Percentiles rank a stretch among this genome's conserved stretches.
These are phyloP conservation scores for Nannochloropsis gaditana DNA, from an alignment of 108 stramenopile species.

Conservation along the genomic window DNA sequence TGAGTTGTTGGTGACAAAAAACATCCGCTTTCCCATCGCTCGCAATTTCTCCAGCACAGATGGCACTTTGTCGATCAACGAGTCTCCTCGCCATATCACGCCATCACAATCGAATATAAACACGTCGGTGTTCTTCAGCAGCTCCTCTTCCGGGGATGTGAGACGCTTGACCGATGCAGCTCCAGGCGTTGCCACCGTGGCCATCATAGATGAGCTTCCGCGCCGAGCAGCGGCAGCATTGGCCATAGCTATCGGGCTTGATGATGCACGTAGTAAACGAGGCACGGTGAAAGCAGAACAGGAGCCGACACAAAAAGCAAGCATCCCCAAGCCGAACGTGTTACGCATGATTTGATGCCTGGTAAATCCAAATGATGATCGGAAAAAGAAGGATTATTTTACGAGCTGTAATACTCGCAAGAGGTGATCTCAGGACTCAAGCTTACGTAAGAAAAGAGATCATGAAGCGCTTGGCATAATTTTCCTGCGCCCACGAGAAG, in stretches of 20 bases:
- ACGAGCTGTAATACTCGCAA: no score
- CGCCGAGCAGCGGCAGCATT: slow-evolving; percentile 8
- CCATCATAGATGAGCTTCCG: not conserved
- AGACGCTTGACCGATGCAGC: slow-evolving; percentile 7
- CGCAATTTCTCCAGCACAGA: slow-evolving; percentile 57
- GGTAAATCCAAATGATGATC: not conserved
- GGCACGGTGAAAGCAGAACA: not conserved
- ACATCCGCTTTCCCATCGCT: slow-evolving; percentile 79
- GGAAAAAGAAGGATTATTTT: no score
- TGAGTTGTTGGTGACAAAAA: slow-evolving; percentile 97
- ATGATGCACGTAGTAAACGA: not conserved
- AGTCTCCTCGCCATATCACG: slow-evolving; percentile 95
- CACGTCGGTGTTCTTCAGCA: slow-evolving; percentile 75
- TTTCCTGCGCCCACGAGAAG: no score
- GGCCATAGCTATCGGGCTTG: not conserved
- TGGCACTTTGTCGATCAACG: slow-evolving; percentile 81
- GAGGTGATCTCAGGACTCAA: no score
- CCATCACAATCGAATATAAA: slow-evolving; percentile 99
- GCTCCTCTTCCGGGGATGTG: slow-evolving; percentile 24
- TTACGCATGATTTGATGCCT: slow-evolving; percentile 10
- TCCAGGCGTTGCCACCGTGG: not conserved
- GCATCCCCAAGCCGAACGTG: slow-evolving; percentile 5
- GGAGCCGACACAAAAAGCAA: not conserved
- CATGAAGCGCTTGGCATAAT: no score
- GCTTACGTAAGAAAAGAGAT: no score